Conservation (phyloP, 2,329 filamentous ascomycete species). For the Cordyceps sp. region DNA sequence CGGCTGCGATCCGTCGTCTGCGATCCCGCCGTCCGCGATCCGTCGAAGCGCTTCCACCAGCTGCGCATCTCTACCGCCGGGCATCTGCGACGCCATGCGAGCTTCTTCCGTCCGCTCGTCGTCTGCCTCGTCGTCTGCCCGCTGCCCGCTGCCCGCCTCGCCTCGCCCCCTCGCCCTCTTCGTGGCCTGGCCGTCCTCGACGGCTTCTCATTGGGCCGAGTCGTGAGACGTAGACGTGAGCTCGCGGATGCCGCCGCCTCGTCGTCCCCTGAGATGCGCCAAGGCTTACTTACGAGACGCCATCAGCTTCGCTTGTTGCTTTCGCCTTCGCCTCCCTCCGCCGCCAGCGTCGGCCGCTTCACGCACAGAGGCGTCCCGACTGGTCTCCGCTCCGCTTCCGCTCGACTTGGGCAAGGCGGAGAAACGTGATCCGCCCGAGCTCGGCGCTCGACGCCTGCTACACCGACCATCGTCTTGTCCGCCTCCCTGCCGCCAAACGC, state of each 20-base stretch:
- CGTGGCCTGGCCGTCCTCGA: no score
- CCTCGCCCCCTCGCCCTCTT: not conserved
- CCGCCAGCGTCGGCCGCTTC: no score
- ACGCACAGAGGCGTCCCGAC: no score
- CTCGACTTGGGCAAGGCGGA: no score
- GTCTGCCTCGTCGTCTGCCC: constrained; percentile 1
- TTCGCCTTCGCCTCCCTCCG: no score
- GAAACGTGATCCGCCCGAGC: no score
- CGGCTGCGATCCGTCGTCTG: not conserved
- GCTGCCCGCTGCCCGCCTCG: not conserved
- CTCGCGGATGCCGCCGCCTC: not conserved
- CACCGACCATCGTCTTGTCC: not conserved
- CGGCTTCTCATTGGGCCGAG: no score
- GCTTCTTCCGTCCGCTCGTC: constrained; percentile 2
- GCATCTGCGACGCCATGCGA: constrained; percentile 7
- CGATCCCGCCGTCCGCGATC: not conserved
- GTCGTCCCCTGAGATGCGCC: not conserved
- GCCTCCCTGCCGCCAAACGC: no score
- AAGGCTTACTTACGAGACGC: constrained; percentile 1
- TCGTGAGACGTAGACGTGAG: not conserved
- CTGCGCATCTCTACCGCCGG: not conserved
- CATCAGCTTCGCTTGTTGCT: not conserved
- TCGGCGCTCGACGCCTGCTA: no score
- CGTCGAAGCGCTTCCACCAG: not conserved
- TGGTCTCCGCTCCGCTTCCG: no score